Base-by-base conservation (phyloP, 108 stramenopile genomes). In the Cyclotella sp. region DNA sequence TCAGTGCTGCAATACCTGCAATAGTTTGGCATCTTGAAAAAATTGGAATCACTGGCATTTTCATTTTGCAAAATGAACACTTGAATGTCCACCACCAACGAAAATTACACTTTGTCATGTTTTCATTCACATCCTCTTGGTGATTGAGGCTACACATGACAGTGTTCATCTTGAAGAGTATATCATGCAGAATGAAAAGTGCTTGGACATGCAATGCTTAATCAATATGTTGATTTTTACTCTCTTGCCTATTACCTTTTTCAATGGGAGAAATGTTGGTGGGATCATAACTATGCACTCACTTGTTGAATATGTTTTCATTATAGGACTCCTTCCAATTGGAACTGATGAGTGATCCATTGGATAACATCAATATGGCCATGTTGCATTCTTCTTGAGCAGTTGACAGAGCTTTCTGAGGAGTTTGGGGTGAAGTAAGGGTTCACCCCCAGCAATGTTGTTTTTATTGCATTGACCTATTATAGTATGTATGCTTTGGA, bases 361-460 rank as follows among this genome's bases (percentile, higher is more conserved):
- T 84, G 44, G 61, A 64, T 19, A 84, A 80, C 16, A 79, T 84
- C 15, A 75, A 80, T 22, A 84, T 78, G 10, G 83, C 83, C 83
- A 84, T 75, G 28, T 63, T 63, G n/a, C 68, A 72, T 57, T 84
- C 84, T 19, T 69, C 44, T 10, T 26, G 46, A 11, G 78, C 74
- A 21, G 43, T 18, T 71, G 29, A 44, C 78, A 79, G 1, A 84
- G 49, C 44, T 79, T 61, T 19, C 78, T 78, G 40, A 84, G 49
- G 21, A 76, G 41, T 28, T 71, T 18, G 3, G 83, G 83, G 26
- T 75, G 39, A 9, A 84, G 34, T 46, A 84, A 84, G 15, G 83
- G 83, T 60, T 84, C 78, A 14, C 84, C 84, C 22, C 84, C 84
- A 0, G 84, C 78, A 76, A 84, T 79, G 44, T 84, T 84, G 44